Base-by-base conservation (phyloP, 257 asterid genomes). In the Solanum clarkiae region DNA sequence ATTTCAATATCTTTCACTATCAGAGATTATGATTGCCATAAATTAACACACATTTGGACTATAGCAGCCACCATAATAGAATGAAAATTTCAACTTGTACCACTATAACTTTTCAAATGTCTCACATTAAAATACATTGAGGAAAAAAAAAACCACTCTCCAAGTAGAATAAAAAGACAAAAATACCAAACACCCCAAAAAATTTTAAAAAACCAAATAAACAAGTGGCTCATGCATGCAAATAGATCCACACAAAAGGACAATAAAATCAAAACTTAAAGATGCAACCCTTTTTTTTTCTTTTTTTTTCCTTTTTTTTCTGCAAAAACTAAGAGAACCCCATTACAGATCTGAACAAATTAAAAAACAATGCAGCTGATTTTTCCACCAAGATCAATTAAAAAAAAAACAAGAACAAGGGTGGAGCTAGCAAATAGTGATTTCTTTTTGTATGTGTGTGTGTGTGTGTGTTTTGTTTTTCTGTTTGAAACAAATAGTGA, bases 171-270 rank as follows among this genome's bases (percentile, higher is more conserved):
- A 40, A 40, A 70, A 18, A 6, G 10, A 74, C 59, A 74, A 22
- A 47, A 22, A 7, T 22, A 47, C 42, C 8, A 45, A 14, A 4
- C 60, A 75, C 60, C 36, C 6, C 3, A 49, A n/a, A 59, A n/a
- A n/a, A 0, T 4, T 36, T 36, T 0, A 4, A 12, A n/a, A 12
- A n/a, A n/a, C 5, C 10, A 26, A 13, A 60, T 1, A n/a, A 1
- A 42, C 6, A 74, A 49, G 24, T 45, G 44, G 22, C 44, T 75
- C 62, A 51, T 75, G 62, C 82, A 75, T 75, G 63, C 82, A 75
- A 49, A 36, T 36, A 75, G 32, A 47, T 45, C 7, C 59, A 47
- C 10, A 72, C 20, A 74, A 13, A 47, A 22, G 32, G 55, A 47
- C 81, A 74, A 60, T 60, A 60, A 59, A 42, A 60, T 60, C 17